Evolutionary conservation across 768 basidiomycete genomes (phyloP), one percentile per base, ranked within the genome.

Genomic region (Pleurotus tuoliensis): DNA sequence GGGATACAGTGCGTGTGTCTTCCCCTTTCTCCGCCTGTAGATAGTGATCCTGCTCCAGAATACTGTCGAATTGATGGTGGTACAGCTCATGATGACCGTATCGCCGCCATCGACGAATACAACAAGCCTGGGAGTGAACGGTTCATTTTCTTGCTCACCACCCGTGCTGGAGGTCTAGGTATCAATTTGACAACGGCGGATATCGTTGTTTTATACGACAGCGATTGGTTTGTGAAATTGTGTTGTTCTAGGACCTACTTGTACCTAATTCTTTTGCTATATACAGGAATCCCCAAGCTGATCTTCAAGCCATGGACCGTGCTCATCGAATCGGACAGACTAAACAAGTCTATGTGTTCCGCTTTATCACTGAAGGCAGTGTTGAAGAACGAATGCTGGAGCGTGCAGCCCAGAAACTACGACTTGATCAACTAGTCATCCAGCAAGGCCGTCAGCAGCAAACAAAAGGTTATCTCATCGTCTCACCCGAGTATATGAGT

Each of bases 231-330:
- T 22, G 78, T 67, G 1, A 12, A 45, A 11, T 12, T 53, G 20
- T 1, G 7, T 8, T 3, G 30, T 11, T 39, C 18, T 9, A 11
- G 24, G 7, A 0, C n/a, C 20, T 22, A 15, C 38, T 38, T 15
- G 15, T 22, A 15, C 22, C 39, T 20, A 1, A 22, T 56, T 60
- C n/a, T 64, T 49, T 46, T 18, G 9, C 30, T n/a, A 24, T 46
- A 5, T 44, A 16, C 61, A 93, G 90, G 94, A 99, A 98, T 69
- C 96, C 97, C 1, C 97, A 99, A 73, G 97, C 96, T 2, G 97
- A 99, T 76, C 72, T 99, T 46, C 97, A 99, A 69, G 97, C 97
- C 4, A 98, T 97, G 96, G 94, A 98, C 66, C 90, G 94, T 56
- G 95, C 95, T 0, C 94, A 96, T 74, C 90, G 94, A 56, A 96